These are phyloP conservation scores for Trichophyton schoenleinii DNA, from an alignment of 2,329 filamentous ascomycete genomes.

Conservation along the genomic window DNA sequence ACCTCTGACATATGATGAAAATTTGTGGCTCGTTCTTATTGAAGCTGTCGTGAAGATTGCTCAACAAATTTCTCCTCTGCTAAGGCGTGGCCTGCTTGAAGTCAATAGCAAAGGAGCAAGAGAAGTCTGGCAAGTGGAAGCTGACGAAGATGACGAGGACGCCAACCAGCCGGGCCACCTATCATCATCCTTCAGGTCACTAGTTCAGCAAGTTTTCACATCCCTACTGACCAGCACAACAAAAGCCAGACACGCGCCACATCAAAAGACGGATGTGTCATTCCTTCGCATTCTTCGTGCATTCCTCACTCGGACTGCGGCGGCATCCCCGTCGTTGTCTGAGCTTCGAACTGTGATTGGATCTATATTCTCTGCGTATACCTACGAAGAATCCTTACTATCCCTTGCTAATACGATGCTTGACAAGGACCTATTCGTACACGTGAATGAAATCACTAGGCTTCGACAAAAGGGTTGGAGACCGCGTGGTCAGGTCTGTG, in stretches of 20 bases:
- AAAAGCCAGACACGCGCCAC: constrained; percentile 18
- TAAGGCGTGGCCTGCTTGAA: constrained; percentile 3
- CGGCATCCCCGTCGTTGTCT: constrained; percentile 69
- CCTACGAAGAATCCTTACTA: constrained; percentile 85
- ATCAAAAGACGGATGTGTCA: constrained; percentile 47
- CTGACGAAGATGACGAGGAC: background rate
- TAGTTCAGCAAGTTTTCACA: constrained; percentile 85
- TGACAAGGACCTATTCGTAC: constrained; percentile 76
- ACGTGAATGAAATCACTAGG: constrained; percentile 60
- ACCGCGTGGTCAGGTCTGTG: constrained; percentile 73
- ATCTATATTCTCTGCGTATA: constrained; percentile 89
- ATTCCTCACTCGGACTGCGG: constrained; percentile 72
- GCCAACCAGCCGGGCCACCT: constrained; percentile 35
- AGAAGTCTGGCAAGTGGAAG: background rate
- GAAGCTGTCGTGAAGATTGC: constrained; percentile 52
- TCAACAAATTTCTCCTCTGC: constrained; percentile 39
- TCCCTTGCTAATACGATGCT: constrained; percentile 73
- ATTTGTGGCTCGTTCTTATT: constrained; percentile 54
- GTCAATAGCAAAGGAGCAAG: background rate
- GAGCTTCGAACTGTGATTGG: constrained; percentile 74
- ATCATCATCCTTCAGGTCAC: constrained; percentile 54
- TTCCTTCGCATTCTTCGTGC: constrained; percentile 82
- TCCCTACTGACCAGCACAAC: constrained; percentile 52
- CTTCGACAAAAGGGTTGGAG: constrained; percentile 80
- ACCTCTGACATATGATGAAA: constrained; percentile 48